Percentiles rank a stretch among this genome's conserved stretches.
Conservation (phyloP, 2,329 filamentous ascomycete genomes). For the Tympanopsis confertula region DNA sequence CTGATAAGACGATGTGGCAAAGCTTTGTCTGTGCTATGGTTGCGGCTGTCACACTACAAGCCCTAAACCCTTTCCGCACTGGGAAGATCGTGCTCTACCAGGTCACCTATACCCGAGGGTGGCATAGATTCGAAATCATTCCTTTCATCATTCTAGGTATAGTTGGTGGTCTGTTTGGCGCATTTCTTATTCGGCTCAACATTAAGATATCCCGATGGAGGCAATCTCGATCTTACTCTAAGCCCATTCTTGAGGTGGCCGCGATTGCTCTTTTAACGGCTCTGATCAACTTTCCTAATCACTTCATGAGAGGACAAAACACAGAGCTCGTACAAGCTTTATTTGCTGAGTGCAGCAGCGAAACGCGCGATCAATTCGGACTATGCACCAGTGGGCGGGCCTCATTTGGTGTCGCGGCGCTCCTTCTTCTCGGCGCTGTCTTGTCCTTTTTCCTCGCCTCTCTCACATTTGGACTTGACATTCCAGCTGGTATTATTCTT, state of each 20-base stretch:
- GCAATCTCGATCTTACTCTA: conserved; percentile 29
- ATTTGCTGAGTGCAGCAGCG: conserved; percentile 53
- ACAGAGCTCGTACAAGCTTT: conserved; percentile 55
- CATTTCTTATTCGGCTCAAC: conserved; percentile 56
- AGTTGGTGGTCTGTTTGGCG: conserved; percentile 53
- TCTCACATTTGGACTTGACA: conserved; percentile 56
- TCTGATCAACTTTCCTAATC: conserved; percentile 54
- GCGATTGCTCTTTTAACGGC: conserved; percentile 45
- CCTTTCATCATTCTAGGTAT: conserved; percentile 54
- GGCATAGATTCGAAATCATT: conserved; percentile 58
- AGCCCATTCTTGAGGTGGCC: conserved; percentile 47
- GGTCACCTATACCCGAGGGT: conserved; percentile 55
- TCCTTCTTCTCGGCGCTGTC: neutral
- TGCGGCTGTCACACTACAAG: conserved; percentile 55
- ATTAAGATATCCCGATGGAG: conserved; percentile 48
- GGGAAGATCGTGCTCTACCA: conserved; percentile 61
- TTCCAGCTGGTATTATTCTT: conserved; percentile 57
- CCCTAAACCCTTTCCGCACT: conserved; percentile 53
- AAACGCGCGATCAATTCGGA: conserved; percentile 49
- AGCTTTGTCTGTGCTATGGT: conserved; percentile 65
- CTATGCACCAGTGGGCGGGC: conserved; percentile 32
- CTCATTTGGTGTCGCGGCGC: neutral
- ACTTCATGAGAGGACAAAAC: conserved; percentile 56
- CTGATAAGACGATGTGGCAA: conserved; percentile 67
- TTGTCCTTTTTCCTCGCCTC: conserved; percentile 30